Evolutionary conservation across 1,284 basidiomycete genomes (phyloP), one percentile per base, ranked within the genome.

Genomic region (Sporisorium sorghi): DNA sequence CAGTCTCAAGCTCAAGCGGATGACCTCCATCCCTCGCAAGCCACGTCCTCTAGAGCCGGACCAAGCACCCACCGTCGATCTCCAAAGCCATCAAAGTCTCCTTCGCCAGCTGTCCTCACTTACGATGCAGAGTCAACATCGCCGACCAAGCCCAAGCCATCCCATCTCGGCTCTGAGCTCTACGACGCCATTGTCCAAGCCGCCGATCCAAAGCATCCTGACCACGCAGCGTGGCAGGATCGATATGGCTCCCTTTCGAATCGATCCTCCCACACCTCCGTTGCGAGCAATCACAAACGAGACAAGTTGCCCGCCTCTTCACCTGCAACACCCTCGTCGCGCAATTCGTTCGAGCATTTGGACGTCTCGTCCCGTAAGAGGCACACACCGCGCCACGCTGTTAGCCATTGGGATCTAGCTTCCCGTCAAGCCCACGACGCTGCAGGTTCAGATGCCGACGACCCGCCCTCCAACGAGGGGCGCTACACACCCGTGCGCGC

Each of bases 181-280:
- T 73, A 65, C 32, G 71, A 73, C 40, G 71, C 71, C 4, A 69
- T 73, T 19, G 71, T 73, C 11, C 71, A 73, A 37, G 61, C 71
- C 1, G 71, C 71, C 42, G 66, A 73, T 32, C 71, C 71, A 2
- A 47, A 52, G 9, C 71, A 73, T 49, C 71, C 71, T 1, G 61
- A 73, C 32, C 66, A 73, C 23, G 53, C 61, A 24, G 66, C 71
- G 8, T 73, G 71, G 71, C 53, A 61, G 14, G 56, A 65, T 6
- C 28, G 61, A 30, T 65, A 69, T 47, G 58, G 61, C 24, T 53
- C 65, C 3, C 52, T 65, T 23, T 64, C 71, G 19, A 55, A 28
- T 19, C 59, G 50, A n/a, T 63, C 65, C 2, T 59, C 71, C 0
- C 60, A 61, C 26, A 40, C 48, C 7, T 62, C 70, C n/a, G 37